Evolutionary conservation across 495 filamentous ascomycete genomes (phyloP), one percentile per base, ranked within the genome.

Genomic region (Gamarada debralockiae): DNA sequence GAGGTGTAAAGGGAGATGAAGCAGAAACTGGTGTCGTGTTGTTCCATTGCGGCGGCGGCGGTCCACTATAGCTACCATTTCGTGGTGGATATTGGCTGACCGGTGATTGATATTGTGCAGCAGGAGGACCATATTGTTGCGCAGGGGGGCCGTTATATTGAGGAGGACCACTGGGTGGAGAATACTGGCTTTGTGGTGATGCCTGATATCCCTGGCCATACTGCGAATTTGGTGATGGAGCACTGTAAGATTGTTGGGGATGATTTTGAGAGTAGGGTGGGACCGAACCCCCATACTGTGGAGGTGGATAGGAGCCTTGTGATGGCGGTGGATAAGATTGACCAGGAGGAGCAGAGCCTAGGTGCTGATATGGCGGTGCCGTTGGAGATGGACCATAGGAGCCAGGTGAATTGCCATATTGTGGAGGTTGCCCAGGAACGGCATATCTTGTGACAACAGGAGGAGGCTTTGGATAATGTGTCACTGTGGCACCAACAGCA

Each of bases 221-320:
- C 36, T 63, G 60, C 13, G 52, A 56, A 27, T 60, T 49, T 12
- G 63, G 53, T n/a, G 63, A 56, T 14, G 53, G 42, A 48, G 47
- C 27, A 53, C 17, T 40, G 38, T 62, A 56, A 13, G 33, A 34
- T 50, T 50, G 55, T 31, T 31, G 57, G 23, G 39, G 39, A 25
- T 53, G 54, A 33, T 34, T 50, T 20, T 57, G 37, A 42, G 44
- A 6, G 17, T 50, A 52, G 13, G 58, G 62, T 5, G 65, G 62
- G 8, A 53, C 56, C 38, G 59, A 51, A 22, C 41, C 39, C 12
- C 27, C 34, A 20, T 55, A 64, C 17, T 62, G 57, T 27, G 69
- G 68, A 37, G 60, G 61, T 42, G 61, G 38, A 58, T 67, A 67
- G 24, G 55, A 55, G 18, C 57, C 48, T 45, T 64, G 67, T 33